phyloP scores from a whole-genome alignment of 139 green algal species.

The Coelastrella sp. region DNA sequence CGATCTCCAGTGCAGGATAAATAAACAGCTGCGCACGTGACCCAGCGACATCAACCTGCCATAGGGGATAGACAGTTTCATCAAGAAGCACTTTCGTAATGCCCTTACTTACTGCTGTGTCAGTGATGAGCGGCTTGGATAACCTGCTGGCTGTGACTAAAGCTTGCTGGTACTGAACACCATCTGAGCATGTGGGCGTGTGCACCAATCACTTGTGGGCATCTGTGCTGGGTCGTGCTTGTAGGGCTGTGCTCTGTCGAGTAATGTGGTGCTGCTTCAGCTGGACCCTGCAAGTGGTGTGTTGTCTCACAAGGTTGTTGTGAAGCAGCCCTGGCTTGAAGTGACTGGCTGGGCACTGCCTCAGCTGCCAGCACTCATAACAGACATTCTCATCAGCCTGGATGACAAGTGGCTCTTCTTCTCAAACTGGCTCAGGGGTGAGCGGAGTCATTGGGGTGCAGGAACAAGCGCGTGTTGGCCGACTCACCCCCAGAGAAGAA shows the following conservation, averaged over 20 bases:
- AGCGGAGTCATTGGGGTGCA: background rate
- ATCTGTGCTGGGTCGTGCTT: background rate
- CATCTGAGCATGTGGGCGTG: background rate
- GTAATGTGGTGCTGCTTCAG: constrained; percentile 79
- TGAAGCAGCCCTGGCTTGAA: constrained; percentile 70
- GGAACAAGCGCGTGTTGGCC: no score
- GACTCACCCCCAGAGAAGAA: no score
- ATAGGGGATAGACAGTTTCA: background rate
- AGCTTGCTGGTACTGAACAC: background rate
- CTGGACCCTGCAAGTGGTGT: constrained; percentile 1
- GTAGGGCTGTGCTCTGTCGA: constrained; percentile 77
- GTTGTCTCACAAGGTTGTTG: constrained; percentile 43
- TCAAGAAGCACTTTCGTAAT: no score
- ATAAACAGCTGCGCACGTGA: background rate
- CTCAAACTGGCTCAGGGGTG: constrained; percentile 74
- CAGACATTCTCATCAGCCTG: constrained; percentile 88
- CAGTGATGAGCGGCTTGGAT: background rate
- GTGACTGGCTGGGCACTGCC: constrained; percentile 83
- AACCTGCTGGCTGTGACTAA: background rate
- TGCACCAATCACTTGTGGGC: background rate
- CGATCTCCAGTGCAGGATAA: no score
- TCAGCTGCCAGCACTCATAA: constrained; percentile 85
- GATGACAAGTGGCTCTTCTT: constrained; percentile 87
- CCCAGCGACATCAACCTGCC: background rate
- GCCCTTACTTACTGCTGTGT: no score